Evolutionary conservation across 2,329 filamentous ascomycete genomes (phyloP), one percentile per base, ranked within the genome.

Genomic region (Talaromyces marneffei): DNA sequence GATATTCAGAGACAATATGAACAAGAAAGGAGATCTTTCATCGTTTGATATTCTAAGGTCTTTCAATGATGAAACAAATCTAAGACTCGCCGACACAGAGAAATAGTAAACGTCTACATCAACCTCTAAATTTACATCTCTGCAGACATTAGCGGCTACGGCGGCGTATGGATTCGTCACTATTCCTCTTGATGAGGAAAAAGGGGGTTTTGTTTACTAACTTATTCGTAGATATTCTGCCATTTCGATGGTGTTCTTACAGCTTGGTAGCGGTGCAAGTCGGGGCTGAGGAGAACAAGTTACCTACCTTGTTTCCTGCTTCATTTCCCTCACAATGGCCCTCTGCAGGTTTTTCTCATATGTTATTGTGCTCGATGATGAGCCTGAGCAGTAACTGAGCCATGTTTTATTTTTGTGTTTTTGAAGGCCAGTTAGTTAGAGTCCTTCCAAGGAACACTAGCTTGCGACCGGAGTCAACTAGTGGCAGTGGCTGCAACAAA

Each of bases 191-290:
- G 23, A 9, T 20, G 18, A 42, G 2, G 9, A 9, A 20, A 16
- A 39, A 23, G 7, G 27, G n/a, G 16, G 2, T 14, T 8, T 5
- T 1, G 7, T 40, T 33, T 40, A 7, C 27, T 53, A 25, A 53
- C 18, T 18, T n/a, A 16, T 14, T 16, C 40, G 18, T 8, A 59
- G 57, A 12, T 59, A 59, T 39, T 39, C 57, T 14, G 44, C 57
- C 35, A 59, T 53, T 18, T 23, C 53, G 23, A 59, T 59, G 57
- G 57, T 59, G 10, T 59, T 59, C 31, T 59, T 59, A 23, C 56
- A 59, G 54, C 40, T 48, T 35, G 29, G 39, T 16, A 35, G 33
- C 12, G 33, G 33, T 35, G 33, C 33, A 35, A 16, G 33, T 35
- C 33, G 10, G 33, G 33, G 10, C 33, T 35, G 33, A 35, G 33